Base-by-base conservation (phyloP, 2,329 filamentous ascomycete genomes). In the Sphaceloma murrayae region DNA sequence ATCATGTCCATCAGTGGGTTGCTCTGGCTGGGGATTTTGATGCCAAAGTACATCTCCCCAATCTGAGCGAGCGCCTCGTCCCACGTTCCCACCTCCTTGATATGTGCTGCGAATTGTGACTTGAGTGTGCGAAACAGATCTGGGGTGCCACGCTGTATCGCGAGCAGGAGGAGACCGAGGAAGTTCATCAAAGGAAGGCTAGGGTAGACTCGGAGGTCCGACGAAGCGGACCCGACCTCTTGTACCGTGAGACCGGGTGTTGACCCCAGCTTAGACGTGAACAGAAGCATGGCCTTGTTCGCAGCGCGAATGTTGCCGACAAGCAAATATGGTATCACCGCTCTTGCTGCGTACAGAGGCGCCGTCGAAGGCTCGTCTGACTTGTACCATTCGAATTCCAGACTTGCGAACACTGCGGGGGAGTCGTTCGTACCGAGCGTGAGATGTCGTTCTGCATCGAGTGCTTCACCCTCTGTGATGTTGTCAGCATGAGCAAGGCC, bases 1-100 rank as follows among this genome's bases (percentile, higher is more conserved):
- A 98, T 93, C 88, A 98, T 96, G 61, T 98, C 91, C 65, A 96
- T 78, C 62, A 98, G 69, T 2, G 88, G 88, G 62, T 96, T 96
- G 51, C 81, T 83, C 68, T 94, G 86, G 56, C 82, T 75, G 34
- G 88, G 89, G 58, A 87, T 81, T 67, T 80, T 77, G 61, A 98
- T 93, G 26, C 80, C 80, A 66, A 98, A 98, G 69, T 96, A 98
- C 77, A 94, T 88, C 68, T 98, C 89, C 38, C 83, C 89, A 55
- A 98, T 80, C 62, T 85, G 80, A 54, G 87, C 82, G 49, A 98
- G 67, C 17, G 85, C 74, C 48, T 72, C 87, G 24, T 79, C 77
- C 89, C 89, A 96, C 9, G 73, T 52, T 46, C 14, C 71, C 1
- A 78, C 70, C 54, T 96, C 89, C 55, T 79, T 79, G 48, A 96